A percentile compares a stretch with the other conserved stretches of the same genome.
phyloP scores from a whole-genome alignment of 305 asterid genomes.

The Fraxinus sp. region DNA sequence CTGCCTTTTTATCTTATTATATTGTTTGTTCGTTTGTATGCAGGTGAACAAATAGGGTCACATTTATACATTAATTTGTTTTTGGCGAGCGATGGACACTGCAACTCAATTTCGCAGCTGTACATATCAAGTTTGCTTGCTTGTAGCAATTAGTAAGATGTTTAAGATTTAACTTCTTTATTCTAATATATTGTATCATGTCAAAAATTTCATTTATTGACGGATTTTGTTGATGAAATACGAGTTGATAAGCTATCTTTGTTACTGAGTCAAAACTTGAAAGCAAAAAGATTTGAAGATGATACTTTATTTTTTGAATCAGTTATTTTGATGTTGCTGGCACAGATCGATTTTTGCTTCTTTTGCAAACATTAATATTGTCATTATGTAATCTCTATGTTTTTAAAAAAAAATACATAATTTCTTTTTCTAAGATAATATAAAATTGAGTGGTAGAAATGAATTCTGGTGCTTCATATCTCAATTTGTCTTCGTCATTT shows the following conservation, averaged over 20 bases:
- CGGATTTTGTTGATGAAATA: not conserved
- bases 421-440: not conserved
- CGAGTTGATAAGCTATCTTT: not conserved
- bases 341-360: not conserved
- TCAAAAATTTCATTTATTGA: not conserved
- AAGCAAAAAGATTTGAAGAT: not conserved
- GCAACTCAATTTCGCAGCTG: not conserved
- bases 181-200: not conserved
- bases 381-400: not conserved
- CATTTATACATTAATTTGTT: not conserved
- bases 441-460: not conserved
- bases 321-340: not conserved
- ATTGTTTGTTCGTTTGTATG: not conserved
- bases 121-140: not conserved
- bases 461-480: not conserved
- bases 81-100: not conserved
- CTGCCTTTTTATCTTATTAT: not conserved
- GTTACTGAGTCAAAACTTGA: not conserved
- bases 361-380: not conserved
- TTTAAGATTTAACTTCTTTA: not conserved
- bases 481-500: not conserved
- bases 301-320: not conserved
- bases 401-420: not conserved
- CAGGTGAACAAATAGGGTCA: not conserved
- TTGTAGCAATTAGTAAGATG: not conserved